Conservation (phyloP, 2,329 filamentous ascomycete species). For the Ophiostoma quercus region DNA sequence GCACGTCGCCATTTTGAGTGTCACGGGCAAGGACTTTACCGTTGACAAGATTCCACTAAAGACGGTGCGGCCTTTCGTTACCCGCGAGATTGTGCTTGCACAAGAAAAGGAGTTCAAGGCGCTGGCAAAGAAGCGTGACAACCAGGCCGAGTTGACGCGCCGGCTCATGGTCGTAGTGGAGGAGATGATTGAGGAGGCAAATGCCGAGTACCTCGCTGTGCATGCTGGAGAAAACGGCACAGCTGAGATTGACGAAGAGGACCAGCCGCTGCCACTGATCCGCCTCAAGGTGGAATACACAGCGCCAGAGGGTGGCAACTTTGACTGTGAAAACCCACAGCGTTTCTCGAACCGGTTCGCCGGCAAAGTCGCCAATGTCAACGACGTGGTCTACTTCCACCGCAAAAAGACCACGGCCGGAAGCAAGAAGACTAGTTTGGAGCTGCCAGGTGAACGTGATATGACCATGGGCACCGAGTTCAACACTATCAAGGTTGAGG, state of each 20-base stretch:
- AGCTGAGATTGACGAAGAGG: constrained; percentile 52
- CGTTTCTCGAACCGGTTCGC: constrained; percentile 90
- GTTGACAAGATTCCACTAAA: constrained; percentile 78
- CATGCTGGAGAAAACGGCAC: constrained; percentile 58
- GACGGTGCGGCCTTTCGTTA: constrained; percentile 84
- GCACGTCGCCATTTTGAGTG: constrained; percentile 77
- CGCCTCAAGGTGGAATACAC: constrained; percentile 88
- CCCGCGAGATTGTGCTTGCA: constrained; percentile 71
- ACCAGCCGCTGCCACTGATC: constrained; percentile 73
- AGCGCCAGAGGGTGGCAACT: constrained; percentile 75
- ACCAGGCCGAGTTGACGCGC: constrained; percentile 71
- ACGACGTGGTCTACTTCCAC: constrained; percentile 90
- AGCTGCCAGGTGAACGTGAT: constrained; percentile 54
- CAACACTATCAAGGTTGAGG: constrained; percentile 80
- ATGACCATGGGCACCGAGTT: constrained; percentile 52
- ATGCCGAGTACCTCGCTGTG: constrained; percentile 71
- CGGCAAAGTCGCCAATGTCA: constrained; percentile 85
- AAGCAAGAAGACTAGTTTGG: constrained; percentile 30
- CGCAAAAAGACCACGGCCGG: constrained; percentile 68
- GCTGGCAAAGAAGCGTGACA: constrained; percentile 75
- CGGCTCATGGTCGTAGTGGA: constrained; percentile 74
- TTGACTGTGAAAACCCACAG: constrained; percentile 91
- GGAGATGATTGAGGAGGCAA: constrained; percentile 80
- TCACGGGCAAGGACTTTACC: constrained; percentile 78
- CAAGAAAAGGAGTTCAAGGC: constrained; percentile 72